phyloP scores from a whole-genome alignment of 2,329 filamentous ascomycete species.

The Bertia moriformis region DNA sequence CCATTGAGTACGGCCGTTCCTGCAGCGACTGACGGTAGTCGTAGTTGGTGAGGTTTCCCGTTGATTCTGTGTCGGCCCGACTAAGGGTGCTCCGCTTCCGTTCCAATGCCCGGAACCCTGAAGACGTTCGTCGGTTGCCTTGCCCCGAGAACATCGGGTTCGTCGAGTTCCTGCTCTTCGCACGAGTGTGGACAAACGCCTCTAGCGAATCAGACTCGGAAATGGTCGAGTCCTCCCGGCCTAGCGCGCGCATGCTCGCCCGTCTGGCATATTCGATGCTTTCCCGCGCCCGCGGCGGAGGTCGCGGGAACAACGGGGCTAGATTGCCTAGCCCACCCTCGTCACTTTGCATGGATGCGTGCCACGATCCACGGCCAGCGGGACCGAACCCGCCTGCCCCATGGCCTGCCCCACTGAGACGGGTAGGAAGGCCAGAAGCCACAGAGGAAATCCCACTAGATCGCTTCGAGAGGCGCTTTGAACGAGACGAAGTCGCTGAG shows the following conservation, averaged over 20 bases:
- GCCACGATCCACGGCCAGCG: slow-evolving; percentile 20
- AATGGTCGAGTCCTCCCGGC: slow-evolving; percentile 12
- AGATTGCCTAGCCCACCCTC: slow-evolving; percentile 18
- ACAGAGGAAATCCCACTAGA: slow-evolving; percentile 20
- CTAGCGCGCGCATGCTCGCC: slow-evolving; percentile 8
- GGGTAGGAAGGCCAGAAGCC: slow-evolving; percentile 18
- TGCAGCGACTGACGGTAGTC: slow-evolving; percentile 13
- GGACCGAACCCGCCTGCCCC: slow-evolving; percentile 21
- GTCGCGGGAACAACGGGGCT: slow-evolving; percentile 17
- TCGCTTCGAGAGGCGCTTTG: slow-evolving; percentile 17
- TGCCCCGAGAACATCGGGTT: slow-evolving; percentile 20
- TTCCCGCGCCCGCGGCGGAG: slow-evolving; percentile 11
- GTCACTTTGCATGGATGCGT: slow-evolving; percentile 15
- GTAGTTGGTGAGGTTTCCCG: slow-evolving; percentile 13
- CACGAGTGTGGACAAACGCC: slow-evolving; percentile 19
- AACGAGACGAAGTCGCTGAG: slow-evolving; percentile 13
- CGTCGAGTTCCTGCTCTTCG: slow-evolving; percentile 18
- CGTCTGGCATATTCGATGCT: slow-evolving; percentile 8
- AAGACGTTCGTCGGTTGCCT: slow-evolving; percentile 13
- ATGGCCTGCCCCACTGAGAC: slow-evolving; percentile 22
- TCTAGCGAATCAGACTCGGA: slow-evolving; percentile 19
- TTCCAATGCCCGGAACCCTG: slow-evolving; percentile 15
- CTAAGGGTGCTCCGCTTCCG: slow-evolving; percentile 17
- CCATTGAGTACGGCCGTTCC: slow-evolving; percentile 15
- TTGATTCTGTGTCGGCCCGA: slow-evolving; percentile 16